Conservation (phyloP, 179 eudicot species). For the Silene coronaria region DNA sequence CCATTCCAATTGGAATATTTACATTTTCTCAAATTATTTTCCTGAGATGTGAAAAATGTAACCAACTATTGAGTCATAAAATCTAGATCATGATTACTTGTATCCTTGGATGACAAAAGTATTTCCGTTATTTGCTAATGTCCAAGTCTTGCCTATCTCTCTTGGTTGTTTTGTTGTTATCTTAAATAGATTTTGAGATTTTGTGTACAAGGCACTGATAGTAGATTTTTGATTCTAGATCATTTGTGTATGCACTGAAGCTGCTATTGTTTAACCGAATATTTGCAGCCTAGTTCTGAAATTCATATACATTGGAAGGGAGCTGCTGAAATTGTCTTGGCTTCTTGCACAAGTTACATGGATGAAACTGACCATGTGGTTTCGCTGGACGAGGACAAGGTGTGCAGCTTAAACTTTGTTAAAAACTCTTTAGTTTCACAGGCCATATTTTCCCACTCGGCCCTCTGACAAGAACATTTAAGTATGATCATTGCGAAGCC, state of each 20-base stretch:
- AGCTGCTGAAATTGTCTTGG: conserved; percentile 85
- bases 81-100: neutral
- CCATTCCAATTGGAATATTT: too few relatives aligned
- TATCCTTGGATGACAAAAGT: neutral
- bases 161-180: neutral
- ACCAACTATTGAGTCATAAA: too few relatives aligned
- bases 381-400: conserved; percentile 65
- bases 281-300: conserved; percentile 50
- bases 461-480: neutral
- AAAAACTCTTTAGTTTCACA: neutral
- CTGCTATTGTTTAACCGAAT: neutral
- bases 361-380: conserved; percentile 44
- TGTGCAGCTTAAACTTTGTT: conserved; percentile 18
- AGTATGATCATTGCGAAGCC: neutral
- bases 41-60: too few relatives aligned
- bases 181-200: neutral
- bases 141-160: neutral
- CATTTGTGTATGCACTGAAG: conserved; percentile 4
- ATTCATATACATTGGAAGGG: conserved; percentile 92
- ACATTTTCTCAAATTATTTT: too few relatives aligned
- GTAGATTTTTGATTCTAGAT: neutral
- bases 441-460: neutral
- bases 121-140: neutral
- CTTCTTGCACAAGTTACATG: conserved; percentile 55
- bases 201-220: neutral